Evolutionary conservation across 1,139 yeast genomes (phyloP).

Genomic region (Saccharomyces hybrid): DNA sequence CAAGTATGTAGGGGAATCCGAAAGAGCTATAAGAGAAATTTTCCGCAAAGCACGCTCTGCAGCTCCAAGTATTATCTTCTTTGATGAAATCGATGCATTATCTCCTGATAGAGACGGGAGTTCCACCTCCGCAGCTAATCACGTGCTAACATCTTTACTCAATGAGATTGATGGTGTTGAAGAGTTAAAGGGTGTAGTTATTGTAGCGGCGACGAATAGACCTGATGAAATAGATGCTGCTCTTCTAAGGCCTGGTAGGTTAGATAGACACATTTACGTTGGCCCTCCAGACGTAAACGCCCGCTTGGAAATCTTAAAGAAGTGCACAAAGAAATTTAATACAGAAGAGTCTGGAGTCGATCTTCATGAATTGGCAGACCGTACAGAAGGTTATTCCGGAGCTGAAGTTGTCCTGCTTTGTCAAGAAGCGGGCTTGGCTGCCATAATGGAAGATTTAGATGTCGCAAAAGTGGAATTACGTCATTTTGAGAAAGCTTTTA

Average conservation of each 20-base stretch:
- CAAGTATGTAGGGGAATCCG: constrained; percentile 92
- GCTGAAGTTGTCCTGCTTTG: constrained; percentile 89
- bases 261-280: constrained; percentile 87
- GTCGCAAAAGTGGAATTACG: constrained; percentile 45
- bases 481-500: constrained; percentile 69
- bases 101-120: constrained; percentile 66
- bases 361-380: constrained; percentile 46
- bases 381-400: constrained; percentile 88
- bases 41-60: constrained; percentile 91
- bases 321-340: constrained; percentile 53
- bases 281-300: constrained; percentile 83
- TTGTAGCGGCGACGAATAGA: constrained; percentile 90
- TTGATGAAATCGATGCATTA: constrained; percentile 92
- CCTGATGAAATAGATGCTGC: constrained; percentile 93
- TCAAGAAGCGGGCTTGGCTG: constrained; percentile 91
- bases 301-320: constrained; percentile 63
- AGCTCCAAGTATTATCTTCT: constrained; percentile 83
- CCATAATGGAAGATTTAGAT: constrained; percentile 68
- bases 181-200: constrained; percentile 82
- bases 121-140: constrained; percentile 65
- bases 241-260: constrained; percentile 82
- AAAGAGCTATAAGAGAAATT: constrained; percentile 78
- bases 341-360: constrained; percentile 38
- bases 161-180: constrained; percentile 97
- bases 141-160: constrained; percentile 79